Base-by-base conservation (phyloP, 2,329 filamentous ascomycete genomes). In the Cladophialophora psammophila region DNA sequence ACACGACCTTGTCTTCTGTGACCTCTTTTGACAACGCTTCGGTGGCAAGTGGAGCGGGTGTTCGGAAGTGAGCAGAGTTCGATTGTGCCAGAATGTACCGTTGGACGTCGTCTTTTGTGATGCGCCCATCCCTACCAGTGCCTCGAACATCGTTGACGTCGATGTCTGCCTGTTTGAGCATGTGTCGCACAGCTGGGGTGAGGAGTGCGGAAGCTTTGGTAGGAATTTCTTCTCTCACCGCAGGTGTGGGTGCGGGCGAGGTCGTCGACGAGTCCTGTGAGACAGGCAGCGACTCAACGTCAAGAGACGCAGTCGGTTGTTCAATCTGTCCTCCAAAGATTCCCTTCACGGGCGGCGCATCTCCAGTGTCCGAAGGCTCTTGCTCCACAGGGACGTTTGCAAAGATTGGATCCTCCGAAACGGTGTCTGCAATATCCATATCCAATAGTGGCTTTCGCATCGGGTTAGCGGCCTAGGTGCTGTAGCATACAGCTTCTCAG, bases 101-200 rank as follows among this genome's bases (percentile, higher is more conserved):
- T 75, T 92, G 86, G 32, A 99, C 89, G 76, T 99, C 95, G 76
- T 97, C 94, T 79, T 98, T 99, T 62, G 93, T 80, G 0, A 99
- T 94, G 65, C 95, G 85, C 1, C 95, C 95, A 70, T 96, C 94
- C 79, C 88, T 95, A 13, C 95, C 95, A 1, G 93, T 96, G 60
- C 95, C 95, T 60, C 85, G 80, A 55, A 99, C 84, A 40, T 95
- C 87, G 36, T 59, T 38, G 2, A 67, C 63, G 36, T 67, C 59
- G 18, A 67, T 34, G 3, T 45, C 20, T 13, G 38, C 31, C 75
- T 94, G 88, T 78, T 93, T 97, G 68, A 90, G 88, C 38, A 98
- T 83, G 73, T 96, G 92, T 65, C 95, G 88, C 38, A 98, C 94
- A 6, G 95, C 95, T 5, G 95, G 95, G 26, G 94, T 98, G 31